A percentile compares a stretch with the other conserved stretches of the same genome.
phyloP scores from a whole-genome alignment of 148 eudicot genomes.

The Silene latifolia region DNA sequence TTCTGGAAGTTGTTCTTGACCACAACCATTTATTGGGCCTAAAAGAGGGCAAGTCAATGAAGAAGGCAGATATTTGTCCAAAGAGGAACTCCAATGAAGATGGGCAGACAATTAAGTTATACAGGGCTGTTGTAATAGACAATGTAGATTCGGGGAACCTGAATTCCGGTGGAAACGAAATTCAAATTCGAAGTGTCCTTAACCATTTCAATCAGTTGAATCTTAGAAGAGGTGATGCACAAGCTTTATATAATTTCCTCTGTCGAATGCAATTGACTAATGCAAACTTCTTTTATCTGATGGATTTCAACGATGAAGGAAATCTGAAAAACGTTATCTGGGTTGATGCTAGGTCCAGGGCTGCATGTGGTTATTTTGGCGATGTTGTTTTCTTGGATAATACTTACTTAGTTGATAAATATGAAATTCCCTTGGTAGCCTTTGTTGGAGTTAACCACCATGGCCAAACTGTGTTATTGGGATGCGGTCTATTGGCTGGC shows the following conservation, averaged over 20 bases:
- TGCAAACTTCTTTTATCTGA: slow-evolving; percentile 68
- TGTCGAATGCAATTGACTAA: slow-evolving; percentile 71
- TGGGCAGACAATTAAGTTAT: slow-evolving; percentile 48
- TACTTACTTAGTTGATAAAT: slow-evolving; percentile 48
- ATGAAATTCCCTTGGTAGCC: slow-evolving; percentile 62
- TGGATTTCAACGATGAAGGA: slow-evolving; percentile 65
- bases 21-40: slow-evolving; percentile 65
- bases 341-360: slow-evolving; percentile 73
- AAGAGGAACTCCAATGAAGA: slow-evolving; percentile 44
- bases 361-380: slow-evolving; percentile 55
- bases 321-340: slow-evolving; percentile 57
- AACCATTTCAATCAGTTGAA: slow-evolving; percentile 41
- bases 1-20: slow-evolving; percentile 58
- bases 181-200: slow-evolving; percentile 20
- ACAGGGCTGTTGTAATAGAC: slow-evolving; percentile 63
- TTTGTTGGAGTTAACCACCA: slow-evolving; percentile 82
- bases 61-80: slow-evolving; percentile 33
- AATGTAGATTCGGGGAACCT: slow-evolving; percentile 33
- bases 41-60: slow-evolving; percentile 40
- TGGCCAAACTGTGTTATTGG: slow-evolving; percentile 59
- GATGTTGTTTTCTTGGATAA: slow-evolving; percentile 71
- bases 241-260: slow-evolving; percentile 63
- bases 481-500: slow-evolving; percentile 63
- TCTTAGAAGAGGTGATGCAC: slow-evolving; percentile 64
- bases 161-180: slow-evolving; percentile 33